These are phyloP conservation scores for Chaetomiaceae sp. DNA, from an alignment of 2,329 filamentous ascomycete genomes.

Conservation along the genomic window DNA sequence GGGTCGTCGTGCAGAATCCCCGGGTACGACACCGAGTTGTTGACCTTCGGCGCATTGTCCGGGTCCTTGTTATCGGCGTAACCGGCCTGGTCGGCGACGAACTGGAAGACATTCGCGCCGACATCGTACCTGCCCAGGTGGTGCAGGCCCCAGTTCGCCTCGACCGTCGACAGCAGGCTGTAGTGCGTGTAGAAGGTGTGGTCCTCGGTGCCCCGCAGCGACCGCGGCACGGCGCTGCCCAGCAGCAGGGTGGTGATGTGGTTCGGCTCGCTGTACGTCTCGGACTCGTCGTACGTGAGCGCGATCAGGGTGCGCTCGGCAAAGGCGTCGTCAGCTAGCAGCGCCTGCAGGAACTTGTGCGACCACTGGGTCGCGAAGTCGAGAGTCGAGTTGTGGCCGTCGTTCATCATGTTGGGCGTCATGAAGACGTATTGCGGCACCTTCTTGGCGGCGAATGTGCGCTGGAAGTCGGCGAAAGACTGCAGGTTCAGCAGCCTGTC, in stretches of 20 bases:
- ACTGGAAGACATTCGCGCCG: conserved; percentile 27
- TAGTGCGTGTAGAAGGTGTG: conserved; percentile 42
- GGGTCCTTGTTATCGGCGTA: conserved; percentile 31
- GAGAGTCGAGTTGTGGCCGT: conserved; percentile 55
- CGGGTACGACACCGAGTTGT: conserved; percentile 38
- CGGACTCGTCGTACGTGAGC: conserved; percentile 54
- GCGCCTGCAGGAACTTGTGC: conserved; percentile 45
- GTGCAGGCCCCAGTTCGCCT: conserved; percentile 39
- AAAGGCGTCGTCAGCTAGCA: conserved; percentile 45
- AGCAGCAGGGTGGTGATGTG: conserved; percentile 48
- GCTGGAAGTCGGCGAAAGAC: conserved; percentile 55
- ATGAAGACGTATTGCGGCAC: conserved; percentile 62
- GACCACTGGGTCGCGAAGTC: conserved; percentile 47
- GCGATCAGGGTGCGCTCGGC: conserved; percentile 49
- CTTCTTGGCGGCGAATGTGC: conserved; percentile 47
- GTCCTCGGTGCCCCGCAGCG: conserved; percentile 45
- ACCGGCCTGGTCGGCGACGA: conserved; percentile 22
- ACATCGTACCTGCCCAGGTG: conserved; percentile 39
- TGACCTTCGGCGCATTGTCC: conserved; percentile 29
- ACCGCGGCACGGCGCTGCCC: conserved; percentile 45
- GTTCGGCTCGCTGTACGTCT: conserved; percentile 47
- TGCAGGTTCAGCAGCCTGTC: conserved; percentile 52
- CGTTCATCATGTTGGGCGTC: conserved; percentile 58
- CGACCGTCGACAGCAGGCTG: conserved; percentile 35
- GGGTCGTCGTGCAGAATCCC: conserved; percentile 36